These are phyloP conservation scores for Euphorbia celastroides DNA, from an alignment of 441 rosid species.

Conservation along the genomic window DNA sequence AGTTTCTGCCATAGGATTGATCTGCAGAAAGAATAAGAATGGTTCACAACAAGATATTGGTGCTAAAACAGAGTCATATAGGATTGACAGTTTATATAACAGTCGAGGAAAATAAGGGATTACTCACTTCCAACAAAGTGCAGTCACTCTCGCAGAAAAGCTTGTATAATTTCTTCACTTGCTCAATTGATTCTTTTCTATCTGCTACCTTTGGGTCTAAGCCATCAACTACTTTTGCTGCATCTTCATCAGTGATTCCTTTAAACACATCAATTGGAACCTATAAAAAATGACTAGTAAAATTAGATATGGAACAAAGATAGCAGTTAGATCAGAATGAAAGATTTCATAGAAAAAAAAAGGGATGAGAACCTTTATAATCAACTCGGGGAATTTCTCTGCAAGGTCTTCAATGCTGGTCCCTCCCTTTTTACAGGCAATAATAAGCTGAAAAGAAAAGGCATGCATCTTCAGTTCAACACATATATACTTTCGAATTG, in stretches of 20 bases:
- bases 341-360: constrained; percentile 1
- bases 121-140: constrained; percentile 90
- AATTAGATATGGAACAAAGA: constrained; percentile 15
- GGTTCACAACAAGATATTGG: constrained; percentile 9
- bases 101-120: constrained; percentile 12
- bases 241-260: constrained; percentile 96
- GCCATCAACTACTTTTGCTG: constrained; percentile 95
- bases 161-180: constrained; percentile 92
- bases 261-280: constrained; percentile 88
- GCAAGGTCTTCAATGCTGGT: constrained; percentile 99
- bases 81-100: neutral
- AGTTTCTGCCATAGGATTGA: constrained; percentile 96
- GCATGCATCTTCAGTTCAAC: constrained; percentile 6
- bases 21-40: constrained; percentile 39
- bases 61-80: neutral
- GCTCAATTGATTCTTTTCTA: constrained; percentile 76
- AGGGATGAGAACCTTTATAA: constrained; percentile 58
- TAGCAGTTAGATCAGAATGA: constrained; percentile 2
- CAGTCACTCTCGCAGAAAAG: constrained; percentile 81
- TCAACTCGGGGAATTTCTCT: constrained; percentile 93
- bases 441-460: constrained; percentile 58
- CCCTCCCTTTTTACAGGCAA: constrained; percentile 93
- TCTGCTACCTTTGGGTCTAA: constrained; percentile 80
- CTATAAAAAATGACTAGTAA: constrained; percentile 31
- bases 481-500: neutral